Conservation (phyloP, 1,139 yeast genomes). For the Candida sp. region DNA sequence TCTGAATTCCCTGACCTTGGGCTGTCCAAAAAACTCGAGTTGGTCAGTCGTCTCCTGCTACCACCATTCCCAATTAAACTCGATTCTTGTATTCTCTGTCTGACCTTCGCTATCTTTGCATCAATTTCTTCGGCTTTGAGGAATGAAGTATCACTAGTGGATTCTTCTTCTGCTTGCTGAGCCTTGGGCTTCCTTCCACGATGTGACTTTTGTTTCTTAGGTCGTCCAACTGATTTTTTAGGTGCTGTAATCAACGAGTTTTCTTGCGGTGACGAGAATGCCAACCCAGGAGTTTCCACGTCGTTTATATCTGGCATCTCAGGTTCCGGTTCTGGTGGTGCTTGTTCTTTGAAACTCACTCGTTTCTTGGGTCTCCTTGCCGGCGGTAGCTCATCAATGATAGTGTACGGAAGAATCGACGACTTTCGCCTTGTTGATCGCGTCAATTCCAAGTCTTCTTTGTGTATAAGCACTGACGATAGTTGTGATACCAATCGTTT, state of each 20-base stretch:
- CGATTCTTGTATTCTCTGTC: constrained; percentile 1
- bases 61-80: not conserved
- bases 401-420: constrained; percentile 1
- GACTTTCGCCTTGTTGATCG: constrained; percentile 5
- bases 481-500: constrained; percentile 5
- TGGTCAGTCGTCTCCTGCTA: not conserved
- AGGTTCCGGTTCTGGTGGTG: not conserved
- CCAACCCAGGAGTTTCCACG: not conserved
- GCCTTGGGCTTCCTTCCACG: constrained; percentile 4
- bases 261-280: not conserved
- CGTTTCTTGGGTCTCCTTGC: not conserved
- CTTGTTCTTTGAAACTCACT: constrained; percentile 2
- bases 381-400: not conserved
- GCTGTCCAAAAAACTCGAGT: not conserved
- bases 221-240: constrained; percentile 1
- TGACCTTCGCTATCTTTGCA: constrained; percentile 1
- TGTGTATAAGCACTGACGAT: constrained; percentile 2
- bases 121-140: not conserved
- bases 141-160: not conserved
- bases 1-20: constrained; percentile 1
- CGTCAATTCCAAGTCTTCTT: constrained; percentile 4
- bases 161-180: not conserved
- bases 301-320: not conserved
- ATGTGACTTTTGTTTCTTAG: not conserved
- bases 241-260: not conserved